Base-by-base conservation (phyloP, 805 yeast species). In the Wickerhamomyces rabaulensis region DNA sequence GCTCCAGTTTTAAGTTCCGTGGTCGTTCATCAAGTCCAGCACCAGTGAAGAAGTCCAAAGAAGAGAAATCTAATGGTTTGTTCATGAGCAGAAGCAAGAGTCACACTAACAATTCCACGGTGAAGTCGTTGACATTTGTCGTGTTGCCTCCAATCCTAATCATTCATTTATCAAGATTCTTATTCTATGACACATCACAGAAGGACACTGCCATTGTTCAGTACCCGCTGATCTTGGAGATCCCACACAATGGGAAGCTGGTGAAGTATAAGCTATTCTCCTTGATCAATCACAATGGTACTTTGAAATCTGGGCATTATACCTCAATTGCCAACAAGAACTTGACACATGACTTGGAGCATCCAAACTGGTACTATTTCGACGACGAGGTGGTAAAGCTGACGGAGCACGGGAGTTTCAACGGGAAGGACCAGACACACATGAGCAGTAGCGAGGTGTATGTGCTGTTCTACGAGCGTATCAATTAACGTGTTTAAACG, bases 151-250 rank as follows among this genome's bases (percentile, higher is more conserved):
- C 78, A 40, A 75, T 87, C 2, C 71, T 92, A 48, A 82, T 92
- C 20, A 78, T 92, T 39, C 96, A 92, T 63, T 74, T 92, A 52
- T 90, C 95, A 52, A 70, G 99, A 53, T 92, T 92, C 65, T 65
- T 56, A 58, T 76, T 73, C 44, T 74, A 69, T 56, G 77, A 74
- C 51, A 62, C 80, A 37, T 74, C 81, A 2, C 80, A 79, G 56
- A 79, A 80, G 54, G 70, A 72, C 49, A 60, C 73, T 44, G 70
- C 80, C 0, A 64, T 68, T 17, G 74, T 82, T 21, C 70, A 74
- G 36, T 82, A 80, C 51, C 88, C 88, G 4, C 56, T 79, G 41
- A 65, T 72, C 10, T 63, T 82, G 41, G 73, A 73, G 48, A 77
- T 82, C 49, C 68, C 69, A 26, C 65, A 72, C 21, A 64, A 67